Conservation (phyloP, 345 rosid genomes). For the Abelmoschus esculentus region DNA sequence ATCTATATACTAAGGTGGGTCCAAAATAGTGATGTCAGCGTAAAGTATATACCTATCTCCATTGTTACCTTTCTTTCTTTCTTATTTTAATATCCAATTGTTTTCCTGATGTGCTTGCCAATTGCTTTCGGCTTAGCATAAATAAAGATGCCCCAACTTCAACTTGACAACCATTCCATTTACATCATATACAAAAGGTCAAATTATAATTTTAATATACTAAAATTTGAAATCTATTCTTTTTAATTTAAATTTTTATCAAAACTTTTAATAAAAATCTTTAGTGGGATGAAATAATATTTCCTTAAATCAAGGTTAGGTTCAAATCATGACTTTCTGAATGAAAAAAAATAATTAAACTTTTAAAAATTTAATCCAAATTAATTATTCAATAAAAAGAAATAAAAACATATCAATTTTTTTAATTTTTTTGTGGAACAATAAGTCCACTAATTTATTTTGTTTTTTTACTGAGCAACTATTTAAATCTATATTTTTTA, state of each 20-base stretch:
- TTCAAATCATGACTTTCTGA: too few relatives aligned
- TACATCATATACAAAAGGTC: background rate
- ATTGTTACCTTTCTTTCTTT: constrained; percentile 17
- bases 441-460: too few relatives aligned
- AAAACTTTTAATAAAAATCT: too few relatives aligned
- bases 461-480: too few relatives aligned
- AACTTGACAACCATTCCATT: background rate
- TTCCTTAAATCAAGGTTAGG: too few relatives aligned
- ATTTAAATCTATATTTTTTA: too few relatives aligned
- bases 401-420: too few relatives aligned
- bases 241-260: background rate
- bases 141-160: background rate
- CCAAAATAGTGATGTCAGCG: constrained; percentile 1
- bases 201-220: background rate
- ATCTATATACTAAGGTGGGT: background rate
- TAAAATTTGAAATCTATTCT: background rate
- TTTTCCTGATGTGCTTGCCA: background rate
- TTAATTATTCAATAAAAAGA: too few relatives aligned
- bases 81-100: constrained; percentile 7
- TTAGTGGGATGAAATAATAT: too few relatives aligned
- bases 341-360: too few relatives aligned
- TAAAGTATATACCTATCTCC: constrained; percentile 8
- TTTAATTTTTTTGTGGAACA: too few relatives aligned
- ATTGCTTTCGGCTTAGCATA: background rate
- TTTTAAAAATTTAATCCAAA: too few relatives aligned